Base-by-base conservation (phyloP, 352 stramenopile genomes). In the Peronospora belbahrii region DNA sequence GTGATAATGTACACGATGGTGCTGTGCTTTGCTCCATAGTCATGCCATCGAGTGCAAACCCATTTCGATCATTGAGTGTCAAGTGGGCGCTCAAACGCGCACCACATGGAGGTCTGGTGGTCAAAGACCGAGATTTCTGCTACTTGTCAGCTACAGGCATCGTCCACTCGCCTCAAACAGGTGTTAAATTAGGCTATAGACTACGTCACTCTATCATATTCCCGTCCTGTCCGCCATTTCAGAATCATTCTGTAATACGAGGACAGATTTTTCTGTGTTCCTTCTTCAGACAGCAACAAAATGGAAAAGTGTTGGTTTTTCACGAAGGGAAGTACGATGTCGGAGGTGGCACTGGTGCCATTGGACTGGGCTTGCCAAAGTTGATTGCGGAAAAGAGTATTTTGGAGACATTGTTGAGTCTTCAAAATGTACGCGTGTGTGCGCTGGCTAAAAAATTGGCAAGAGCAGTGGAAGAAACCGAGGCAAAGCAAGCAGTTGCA, bases 151-250 rank as follows among this genome's bases (percentile, higher is more conserved):
- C 56, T 1, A 54, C 56, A 10, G 68, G 68, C 1, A 27, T 74
- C 11, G 39, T 74, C 22, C 52, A 54, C 33, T 66, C 57, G 20
- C 52, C 63, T 4, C 40, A 41, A 2, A 59, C 56, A 6, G 68
- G 68, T n/a, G 48, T 58, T 10, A 56, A 58, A 5, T 33, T 81
- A 17, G 66, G 69, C 39, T 81, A 70, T 35, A 31, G 66, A 34
- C 37, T 81, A 36, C 70, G 74, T 4, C 73, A 88, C 61, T 85
- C 75, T 27, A 61, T 88, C 27, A 71, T 60, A 24, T 77, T 85
- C 36, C 62, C 64, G n/a, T 68, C 54, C 34, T 81, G 67, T 25
- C 64, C 62, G 15, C 57, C 51, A 11, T 73, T 75, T 28, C 52
- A 70, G 46, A 74, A 74, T 44, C 52, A 65, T 37, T 69, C 71